Evolutionary conservation across 108 stramenopile genomes (phyloP), one percentile per base, ranked within the genome.

Genomic region (Parietichytrium sp.): DNA sequence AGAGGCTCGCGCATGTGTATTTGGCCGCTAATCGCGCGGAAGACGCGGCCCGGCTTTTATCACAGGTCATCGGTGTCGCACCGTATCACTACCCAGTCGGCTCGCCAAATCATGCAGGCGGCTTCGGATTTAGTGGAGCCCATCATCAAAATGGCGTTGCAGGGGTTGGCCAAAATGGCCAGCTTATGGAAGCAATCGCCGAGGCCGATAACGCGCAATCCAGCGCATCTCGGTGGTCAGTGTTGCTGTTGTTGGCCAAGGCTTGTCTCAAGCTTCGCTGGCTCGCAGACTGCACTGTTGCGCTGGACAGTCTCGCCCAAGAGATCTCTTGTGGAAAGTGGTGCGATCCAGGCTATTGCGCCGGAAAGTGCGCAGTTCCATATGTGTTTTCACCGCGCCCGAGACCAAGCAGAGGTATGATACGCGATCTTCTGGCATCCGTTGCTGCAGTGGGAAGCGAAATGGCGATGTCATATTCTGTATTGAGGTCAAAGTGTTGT

Each of bases 311-410:
- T n/a, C 61, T 72, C 33, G 61, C 61, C 10, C 61, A 72, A 45
- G 61, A 72, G 42, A 42, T 72, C 42, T 23, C 61, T 16, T 42
- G 45, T 20, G 61, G 61, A 13, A 33, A 42, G 38, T 72, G 61
- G 61, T 72, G 61, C 42, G 61, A 72, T 25, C 61, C 61, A 25
- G 23, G 38, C 38, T n/a, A n/a, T n/a, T n/a, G n/a, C n/a, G n/a
- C n/a, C n/a, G n/a, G n/a, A n/a, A n/a, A n/a, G n/a, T n/a, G n/a
- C n/a, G n/a, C n/a, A n/a, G n/a, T n/a, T n/a, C n/a, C n/a, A n/a
- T n/a, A n/a, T n/a, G n/a, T n/a, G n/a, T 72, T 45, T 72, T 33
- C 61, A 6, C 61, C 61, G 13, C 61, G 61, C 15, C 61, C 61
- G 33, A 33, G 45, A 20, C 61, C 61, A 33, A 45, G 38, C 38